phyloP scores from a whole-genome alignment of 2,329 filamentous ascomycete genomes.

The Hysterium pulicare region DNA sequence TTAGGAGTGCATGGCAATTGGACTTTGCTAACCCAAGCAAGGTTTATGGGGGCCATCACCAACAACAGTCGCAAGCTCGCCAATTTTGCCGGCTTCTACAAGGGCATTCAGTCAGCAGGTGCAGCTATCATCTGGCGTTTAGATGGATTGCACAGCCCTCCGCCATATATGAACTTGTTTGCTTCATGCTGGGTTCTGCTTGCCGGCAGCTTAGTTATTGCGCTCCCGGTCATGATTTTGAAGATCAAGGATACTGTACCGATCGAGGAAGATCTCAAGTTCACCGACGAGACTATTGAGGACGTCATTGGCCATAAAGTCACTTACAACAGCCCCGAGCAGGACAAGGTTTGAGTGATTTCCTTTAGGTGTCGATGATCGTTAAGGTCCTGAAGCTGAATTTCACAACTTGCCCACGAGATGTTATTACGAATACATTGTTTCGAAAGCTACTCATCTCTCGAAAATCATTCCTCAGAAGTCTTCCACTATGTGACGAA shows the following conservation, averaged over 20 bases:
- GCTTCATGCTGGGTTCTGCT: slow-evolving; percentile 73
- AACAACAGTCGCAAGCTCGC: slow-evolving; percentile 87
- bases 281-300: slow-evolving; percentile 73
- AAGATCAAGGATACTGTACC: slow-evolving; percentile 74
- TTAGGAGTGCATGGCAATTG: neutral
- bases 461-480: no score
- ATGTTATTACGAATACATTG: neutral
- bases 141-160: slow-evolving; percentile 49
- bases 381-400: neutral
- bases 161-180: slow-evolving; percentile 67
- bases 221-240: slow-evolving; percentile 70
- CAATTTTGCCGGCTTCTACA: slow-evolving; percentile 86
- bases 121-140: slow-evolving; percentile 70
- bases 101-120: slow-evolving; percentile 79
- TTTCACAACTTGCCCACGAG: neutral
- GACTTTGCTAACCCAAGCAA: slow-evolving; percentile 27
- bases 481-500: no score
- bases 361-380: neutral
- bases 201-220: slow-evolving; percentile 66
- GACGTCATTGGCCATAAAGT: slow-evolving; percentile 51
- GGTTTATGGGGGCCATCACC: slow-evolving; percentile 85
- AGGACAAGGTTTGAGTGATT: slow-evolving; percentile 1
- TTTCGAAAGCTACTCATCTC: no score
- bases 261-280: slow-evolving; percentile 74
- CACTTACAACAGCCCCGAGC: neutral